Base-by-base conservation (phyloP, 208 protist genomes). In the Trypanosoma cruzi region DNA sequence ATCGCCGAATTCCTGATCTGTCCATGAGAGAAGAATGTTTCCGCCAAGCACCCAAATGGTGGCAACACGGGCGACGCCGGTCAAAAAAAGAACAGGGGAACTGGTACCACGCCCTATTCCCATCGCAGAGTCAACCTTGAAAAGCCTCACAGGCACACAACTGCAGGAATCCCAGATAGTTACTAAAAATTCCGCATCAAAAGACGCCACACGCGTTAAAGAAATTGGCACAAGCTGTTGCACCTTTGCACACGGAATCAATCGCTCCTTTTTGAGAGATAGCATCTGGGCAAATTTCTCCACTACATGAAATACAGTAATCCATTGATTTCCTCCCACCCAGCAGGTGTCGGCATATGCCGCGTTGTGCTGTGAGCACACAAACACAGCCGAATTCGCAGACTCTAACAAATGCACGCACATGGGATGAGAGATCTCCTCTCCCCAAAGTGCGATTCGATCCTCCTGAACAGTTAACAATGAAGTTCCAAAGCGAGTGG, bases 81-180 rank as follows among this genome's bases (percentile, higher is more conserved):
- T 34, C 0, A 49, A n/a, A 48, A 71, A 71, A 16, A 71, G 26
- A 24, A 31, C 2, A 28, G 55, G 46, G 18, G 14, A 46, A 44
- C 11, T 2, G 36, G 7, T 22, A 11, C 40, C 46, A 46, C 32
- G 54, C 28, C 44, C 44, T 0, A 71, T 44, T 1, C 29, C 42
- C 59, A 74, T 62, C 31, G 59, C 69, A 3, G 29, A 54, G 31
- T 74, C 36, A 24, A 74, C 31, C 55, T 74, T 74, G 61, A 74
- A 74, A 24, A 68, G 24, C 4, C 69, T 59, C 26, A 74, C 13
- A 14, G 69, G 69, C 26, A 34, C 10, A 29, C 31, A 68, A 6
- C n/a, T 63, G 10, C 37, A 24, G 22, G 54, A 62, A 52, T 74
- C 69, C 69, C 69, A 74, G 36, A 74, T 50, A 1, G 69, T 74